phyloP scores from a whole-genome alignment of 2,329 filamentous ascomycete genomes.

The Penicillium crustosum region DNA sequence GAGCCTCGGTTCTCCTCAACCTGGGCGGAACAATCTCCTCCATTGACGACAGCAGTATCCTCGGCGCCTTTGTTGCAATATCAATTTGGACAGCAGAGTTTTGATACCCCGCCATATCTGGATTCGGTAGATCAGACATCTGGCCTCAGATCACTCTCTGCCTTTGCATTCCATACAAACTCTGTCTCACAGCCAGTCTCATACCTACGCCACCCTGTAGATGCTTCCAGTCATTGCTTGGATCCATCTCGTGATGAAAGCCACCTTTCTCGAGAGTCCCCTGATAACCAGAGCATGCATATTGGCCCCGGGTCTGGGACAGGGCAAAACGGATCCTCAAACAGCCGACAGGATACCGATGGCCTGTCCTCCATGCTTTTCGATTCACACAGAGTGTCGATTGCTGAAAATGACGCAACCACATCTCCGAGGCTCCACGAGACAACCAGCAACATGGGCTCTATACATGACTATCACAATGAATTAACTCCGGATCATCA shows the following conservation, averaged over 20 bases:
- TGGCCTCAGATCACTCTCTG: constrained; percentile 26
- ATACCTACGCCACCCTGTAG: constrained; percentile 32
- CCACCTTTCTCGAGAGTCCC: not conserved
- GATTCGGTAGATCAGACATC: constrained; percentile 27
- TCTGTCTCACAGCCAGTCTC: constrained; percentile 38
- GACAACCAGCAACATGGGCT: not conserved
- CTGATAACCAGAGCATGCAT: constrained; percentile 10
- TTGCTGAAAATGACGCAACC: not conserved
- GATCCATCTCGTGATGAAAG: constrained; percentile 18
- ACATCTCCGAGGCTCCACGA: constrained; percentile 6
- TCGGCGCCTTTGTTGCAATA: constrained; percentile 20
- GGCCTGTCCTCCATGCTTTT: constrained; percentile 12
- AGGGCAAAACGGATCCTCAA: not conserved
- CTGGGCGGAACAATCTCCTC: constrained; percentile 26
- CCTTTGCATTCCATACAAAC: constrained; percentile 34
- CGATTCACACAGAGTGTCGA: constrained; percentile 7
- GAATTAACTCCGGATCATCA: constrained; percentile 2
- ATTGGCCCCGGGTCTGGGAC: not conserved
- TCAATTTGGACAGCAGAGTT: constrained; percentile 16
- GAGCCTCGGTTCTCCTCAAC: constrained; percentile 17
- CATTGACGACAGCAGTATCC: constrained; percentile 12
- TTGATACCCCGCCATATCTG: constrained; percentile 22
- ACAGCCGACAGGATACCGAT: not conserved
- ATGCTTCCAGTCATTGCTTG: constrained; percentile 40
- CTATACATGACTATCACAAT: constrained; percentile 4